Evolutionary conservation across 495 filamentous ascomycete species (phyloP), one percentile per base, ranked within the genome.

Genomic region (Penicillium coffeae): DNA sequence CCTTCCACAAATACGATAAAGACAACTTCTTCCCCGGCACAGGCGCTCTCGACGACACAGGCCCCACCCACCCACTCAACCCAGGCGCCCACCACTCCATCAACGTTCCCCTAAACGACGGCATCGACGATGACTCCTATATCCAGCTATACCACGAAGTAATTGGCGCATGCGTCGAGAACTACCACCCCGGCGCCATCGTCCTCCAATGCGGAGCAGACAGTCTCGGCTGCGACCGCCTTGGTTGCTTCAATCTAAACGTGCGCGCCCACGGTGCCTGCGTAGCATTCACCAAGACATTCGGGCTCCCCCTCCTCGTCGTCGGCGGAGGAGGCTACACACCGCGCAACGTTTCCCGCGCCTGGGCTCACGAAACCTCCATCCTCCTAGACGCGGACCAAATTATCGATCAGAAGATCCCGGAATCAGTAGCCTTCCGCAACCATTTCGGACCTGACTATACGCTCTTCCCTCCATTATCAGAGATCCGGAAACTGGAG

Each of bases 141-240:
- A 79, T 83, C 54, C 75, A 76, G 62, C 84, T 98, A 22, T 98
- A 92, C 73, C 80, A 89, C 54, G 80, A 75, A 55, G 80, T 96
- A 48, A 85, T 96, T 38, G 82, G 84, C 42, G 78, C 80, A 50
- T 87, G 85, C 46, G 78, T 95, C 43, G 76, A 80, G 19, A 80
- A 77, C 39, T 98, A 92, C 70, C 78, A 79, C 8, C 93, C 93
- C 7, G 80, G 79, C 39, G 91, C 88, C 18, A 94, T 98, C 62
- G 94, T 95, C 12, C 78, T 98, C 0, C 93, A 98, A 72, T 98
- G 93, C 66, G 93, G 93, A 46, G 93, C 92, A 34, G 93, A 98
- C 72, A 94, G 89, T 14, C 80, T 98, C 0, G 93, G 90, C 38
- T 89, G 92, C 55, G 93, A 98, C 68, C 78, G 93, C 12, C 79